These are phyloP conservation scores for Acacia acuminata DNA, from an alignment of 306 rosid genomes.

Conservation along the genomic window DNA sequence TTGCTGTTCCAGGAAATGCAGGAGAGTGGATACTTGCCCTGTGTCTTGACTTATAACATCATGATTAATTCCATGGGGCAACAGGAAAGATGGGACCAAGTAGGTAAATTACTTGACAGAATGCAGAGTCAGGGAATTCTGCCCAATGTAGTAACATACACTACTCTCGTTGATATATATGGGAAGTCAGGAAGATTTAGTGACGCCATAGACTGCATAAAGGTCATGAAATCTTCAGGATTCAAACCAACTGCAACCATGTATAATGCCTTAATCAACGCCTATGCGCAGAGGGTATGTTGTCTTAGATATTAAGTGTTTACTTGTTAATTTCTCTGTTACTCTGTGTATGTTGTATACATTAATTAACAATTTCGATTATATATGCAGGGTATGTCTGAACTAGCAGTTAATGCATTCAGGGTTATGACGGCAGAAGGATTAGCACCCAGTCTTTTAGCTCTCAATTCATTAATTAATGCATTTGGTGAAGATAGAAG, in stretches of 20 bases:
- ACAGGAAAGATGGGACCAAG: constrained; percentile 68
- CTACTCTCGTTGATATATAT: constrained; percentile 65
- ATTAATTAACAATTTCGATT: constrained; percentile 26
- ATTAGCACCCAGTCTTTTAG: constrained; percentile 64
- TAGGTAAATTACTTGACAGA: constrained; percentile 52
- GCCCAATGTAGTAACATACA: constrained; percentile 69
- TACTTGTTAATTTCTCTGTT: neutral
- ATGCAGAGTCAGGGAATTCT: constrained; percentile 67
- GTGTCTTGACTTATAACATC: constrained; percentile 60
- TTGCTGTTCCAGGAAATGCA: constrained; percentile 70
- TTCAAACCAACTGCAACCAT: constrained; percentile 66
- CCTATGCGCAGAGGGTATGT: constrained; percentile 70
- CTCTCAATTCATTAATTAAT: constrained; percentile 75
- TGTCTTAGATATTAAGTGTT: neutral
- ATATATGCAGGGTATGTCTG: constrained; percentile 63
- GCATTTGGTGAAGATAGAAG: constrained; percentile 76
- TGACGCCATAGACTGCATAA: constrained; percentile 67
- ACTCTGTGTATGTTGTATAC: neutral
- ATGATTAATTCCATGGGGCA: constrained; percentile 63
- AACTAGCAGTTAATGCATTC: constrained; percentile 65
- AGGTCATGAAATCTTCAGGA: constrained; percentile 63
- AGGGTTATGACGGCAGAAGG: constrained; percentile 69
- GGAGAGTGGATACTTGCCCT: constrained; percentile 53
- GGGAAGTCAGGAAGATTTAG: constrained; percentile 65
- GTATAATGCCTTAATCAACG: constrained; percentile 77